Percentiles rank a stretch among this genome's conserved stretches.
These are phyloP conservation scores for Hypoxylon rubiginosum DNA, from an alignment of 2,329 filamentous ascomycete species.

Conservation along the genomic window DNA sequence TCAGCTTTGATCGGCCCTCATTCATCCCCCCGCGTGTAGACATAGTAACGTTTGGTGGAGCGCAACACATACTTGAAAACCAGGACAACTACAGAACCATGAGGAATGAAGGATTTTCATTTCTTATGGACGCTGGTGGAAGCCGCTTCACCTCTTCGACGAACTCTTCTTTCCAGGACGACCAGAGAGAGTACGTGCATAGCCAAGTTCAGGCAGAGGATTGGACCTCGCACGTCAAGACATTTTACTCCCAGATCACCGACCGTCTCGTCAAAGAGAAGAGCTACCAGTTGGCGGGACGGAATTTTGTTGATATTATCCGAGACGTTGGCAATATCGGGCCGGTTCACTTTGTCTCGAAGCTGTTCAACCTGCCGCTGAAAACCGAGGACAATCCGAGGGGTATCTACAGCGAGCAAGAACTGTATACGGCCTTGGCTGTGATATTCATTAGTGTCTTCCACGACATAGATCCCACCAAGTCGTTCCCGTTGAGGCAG, in stretches of 20 bases:
- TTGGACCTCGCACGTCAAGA: slow-evolving; percentile 73
- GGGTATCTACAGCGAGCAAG: slow-evolving; percentile 68
- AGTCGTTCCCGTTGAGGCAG: slow-evolving; percentile 74
- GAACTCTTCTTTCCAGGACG: slow-evolving; percentile 62
- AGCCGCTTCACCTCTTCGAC: slow-evolving; percentile 70
- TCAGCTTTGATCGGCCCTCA: slow-evolving; percentile 75
- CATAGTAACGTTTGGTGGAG: slow-evolving; percentile 72
- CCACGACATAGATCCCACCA: slow-evolving; percentile 74
- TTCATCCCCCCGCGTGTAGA: slow-evolving; percentile 65
- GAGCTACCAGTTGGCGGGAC: slow-evolving; percentile 71
- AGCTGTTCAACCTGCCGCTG: slow-evolving; percentile 74
- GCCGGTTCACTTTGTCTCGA: slow-evolving; percentile 73
- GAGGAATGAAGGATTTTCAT: slow-evolving; percentile 74
- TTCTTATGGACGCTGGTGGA: slow-evolving; percentile 69
- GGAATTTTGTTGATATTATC: slow-evolving; percentile 78
- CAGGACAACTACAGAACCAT: slow-evolving; percentile 72
- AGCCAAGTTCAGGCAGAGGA: slow-evolving; percentile 71
- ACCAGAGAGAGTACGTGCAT: slow-evolving; percentile 66
- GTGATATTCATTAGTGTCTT: slow-evolving; percentile 76
- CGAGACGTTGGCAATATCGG: slow-evolving; percentile 77
- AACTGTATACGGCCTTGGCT: slow-evolving; percentile 73
- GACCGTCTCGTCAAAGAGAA: slow-evolving; percentile 73
- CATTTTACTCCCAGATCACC: slow-evolving; percentile 75
- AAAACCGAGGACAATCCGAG: slow-evolving; percentile 72
- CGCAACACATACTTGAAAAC: slow-evolving; percentile 72